Conservation (phyloP, 495 filamentous ascomycete genomes). For the Podospora conica region DNA sequence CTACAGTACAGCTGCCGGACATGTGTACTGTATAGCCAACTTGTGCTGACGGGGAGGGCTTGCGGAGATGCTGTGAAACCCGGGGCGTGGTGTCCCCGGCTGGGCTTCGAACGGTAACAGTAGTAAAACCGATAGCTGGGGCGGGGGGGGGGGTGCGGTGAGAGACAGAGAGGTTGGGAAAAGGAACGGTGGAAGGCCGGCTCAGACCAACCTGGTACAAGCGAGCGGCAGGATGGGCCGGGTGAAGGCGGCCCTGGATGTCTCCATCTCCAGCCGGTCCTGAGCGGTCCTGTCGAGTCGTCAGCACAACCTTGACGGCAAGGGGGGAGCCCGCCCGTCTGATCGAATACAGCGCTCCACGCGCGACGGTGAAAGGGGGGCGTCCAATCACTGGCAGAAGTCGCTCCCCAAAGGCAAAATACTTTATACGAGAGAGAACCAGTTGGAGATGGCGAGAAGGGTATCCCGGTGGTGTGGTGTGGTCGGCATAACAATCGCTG, state of each 20-base stretch:
- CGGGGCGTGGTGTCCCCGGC: not conserved
- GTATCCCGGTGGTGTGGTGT: not conserved
- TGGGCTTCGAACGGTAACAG: not conserved
- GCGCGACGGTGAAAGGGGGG: not conserved
- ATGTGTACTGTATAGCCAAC: not conserved
- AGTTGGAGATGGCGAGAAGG: not conserved
- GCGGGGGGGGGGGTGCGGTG: not conserved
- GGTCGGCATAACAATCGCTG: not conserved
- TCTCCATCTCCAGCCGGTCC: not conserved
- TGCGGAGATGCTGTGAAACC: not conserved
- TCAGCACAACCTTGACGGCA: constrained; percentile 1
- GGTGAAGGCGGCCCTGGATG: not conserved
- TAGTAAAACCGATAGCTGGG: not conserved
- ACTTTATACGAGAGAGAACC: not conserved
- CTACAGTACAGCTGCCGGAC: not conserved
- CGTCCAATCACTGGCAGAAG: constrained; percentile 3
- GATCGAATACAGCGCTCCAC: not conserved
- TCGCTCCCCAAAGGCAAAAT: not conserved
- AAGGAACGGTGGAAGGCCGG: not conserved
- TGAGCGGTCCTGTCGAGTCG: not conserved
- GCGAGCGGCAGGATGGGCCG: not conserved
- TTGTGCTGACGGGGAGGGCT: not conserved
- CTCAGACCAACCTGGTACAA: not conserved
- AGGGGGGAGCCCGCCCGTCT: not conserved
- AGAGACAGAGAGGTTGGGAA: not conserved